A percentile compares a stretch with the other conserved stretches of the same genome.
These are phyloP conservation scores for Trichoderma sp. DNA, from an alignment of 2,329 filamentous ascomycete genomes.

Conservation along the genomic window DNA sequence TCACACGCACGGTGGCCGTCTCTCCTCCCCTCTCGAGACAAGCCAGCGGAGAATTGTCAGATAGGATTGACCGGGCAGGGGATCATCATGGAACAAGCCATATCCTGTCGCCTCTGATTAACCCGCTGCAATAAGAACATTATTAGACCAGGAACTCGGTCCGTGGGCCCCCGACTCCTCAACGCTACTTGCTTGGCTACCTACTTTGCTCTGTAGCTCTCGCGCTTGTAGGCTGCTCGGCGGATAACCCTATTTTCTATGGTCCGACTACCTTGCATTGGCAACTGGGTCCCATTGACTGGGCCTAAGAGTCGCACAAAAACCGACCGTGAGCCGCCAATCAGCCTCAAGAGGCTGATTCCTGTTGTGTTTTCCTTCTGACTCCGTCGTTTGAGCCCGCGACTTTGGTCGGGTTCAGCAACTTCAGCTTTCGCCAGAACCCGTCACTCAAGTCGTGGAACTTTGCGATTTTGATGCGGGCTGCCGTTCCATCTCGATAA, in stretches of 20 bases:
- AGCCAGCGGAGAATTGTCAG: constrained; percentile 40
- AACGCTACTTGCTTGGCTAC: not conserved
- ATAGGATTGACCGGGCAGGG: constrained; percentile 32
- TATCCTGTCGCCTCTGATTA: constrained; percentile 28
- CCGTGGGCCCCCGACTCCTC: constrained; percentile 32
- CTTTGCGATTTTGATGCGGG: constrained; percentile 44
- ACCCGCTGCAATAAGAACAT: constrained; percentile 36
- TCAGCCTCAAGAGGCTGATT: constrained; percentile 36
- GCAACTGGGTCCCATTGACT: constrained; percentile 38
- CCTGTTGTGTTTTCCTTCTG: constrained; percentile 30
- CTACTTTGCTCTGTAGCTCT: constrained; percentile 1
- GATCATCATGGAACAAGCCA: constrained; percentile 36
- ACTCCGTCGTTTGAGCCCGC: constrained; percentile 29
- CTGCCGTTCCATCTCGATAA: constrained; percentile 47
- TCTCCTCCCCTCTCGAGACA: constrained; percentile 31
- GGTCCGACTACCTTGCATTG: constrained; percentile 49
- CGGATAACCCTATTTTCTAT: constrained; percentile 39
- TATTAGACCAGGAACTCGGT: constrained; percentile 36
- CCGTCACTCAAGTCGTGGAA: constrained; percentile 36
- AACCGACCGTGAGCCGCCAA: constrained; percentile 47
- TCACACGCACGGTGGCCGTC: constrained; percentile 25
- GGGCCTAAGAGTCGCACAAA: constrained; percentile 52
- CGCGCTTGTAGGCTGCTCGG: constrained; percentile 28
- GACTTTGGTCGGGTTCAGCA: constrained; percentile 23
- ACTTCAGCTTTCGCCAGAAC: constrained; percentile 26